Percentiles rank a stretch among this genome's conserved stretches.
Evolutionary conservation across 352 stramenopile genomes (phyloP).

Genomic region (Pythium diclinum): DNA sequence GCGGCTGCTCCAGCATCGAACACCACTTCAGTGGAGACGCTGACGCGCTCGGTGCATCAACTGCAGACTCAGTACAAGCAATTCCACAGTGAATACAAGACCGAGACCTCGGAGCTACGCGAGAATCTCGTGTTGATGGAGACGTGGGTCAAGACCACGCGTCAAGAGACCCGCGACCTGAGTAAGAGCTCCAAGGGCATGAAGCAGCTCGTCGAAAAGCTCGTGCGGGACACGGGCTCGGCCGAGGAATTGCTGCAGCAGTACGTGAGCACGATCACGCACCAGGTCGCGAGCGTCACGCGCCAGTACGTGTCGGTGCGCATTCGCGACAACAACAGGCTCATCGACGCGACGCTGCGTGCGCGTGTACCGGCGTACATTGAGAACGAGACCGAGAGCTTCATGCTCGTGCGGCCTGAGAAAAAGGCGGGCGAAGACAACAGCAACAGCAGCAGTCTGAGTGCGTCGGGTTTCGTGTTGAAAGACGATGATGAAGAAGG

Average conservation of each 20-base stretch:
- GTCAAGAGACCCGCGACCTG: slow-evolving; percentile 43
- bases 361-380: slow-evolving; percentile 66
- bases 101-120: slow-evolving; percentile 30
- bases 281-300: slow-evolving; percentile 80
- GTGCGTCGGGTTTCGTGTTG: slow-evolving; percentile 7
- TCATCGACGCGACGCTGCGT: slow-evolving; percentile 71
- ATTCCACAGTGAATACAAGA: slow-evolving; percentile 38
- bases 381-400: slow-evolving; percentile 61
- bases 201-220: slow-evolving; percentile 74
- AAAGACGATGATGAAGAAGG: slow-evolving; percentile 24
- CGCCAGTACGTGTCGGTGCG: slow-evolving; percentile 76
- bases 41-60: slow-evolving; percentile 31
- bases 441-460: neutral
- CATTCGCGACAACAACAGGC: slow-evolving; percentile 79
- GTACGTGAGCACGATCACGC: slow-evolving; percentile 82
- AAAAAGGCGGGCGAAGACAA: slow-evolving; percentile 31
- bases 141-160: slow-evolving; percentile 35
- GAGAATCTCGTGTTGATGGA: slow-evolving; percentile 46
- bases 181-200: slow-evolving; percentile 51
- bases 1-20: neutral
- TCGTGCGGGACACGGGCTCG: slow-evolving; percentile 67
- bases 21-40: slow-evolving; percentile 10
- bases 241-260: slow-evolving; percentile 72
- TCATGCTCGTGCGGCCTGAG: slow-evolving; percentile 63
- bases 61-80: slow-evolving; percentile 39